Evolutionary conservation across 2,329 filamentous ascomycete species (phyloP).

Genomic region (Xylaria hypoxylon): DNA sequence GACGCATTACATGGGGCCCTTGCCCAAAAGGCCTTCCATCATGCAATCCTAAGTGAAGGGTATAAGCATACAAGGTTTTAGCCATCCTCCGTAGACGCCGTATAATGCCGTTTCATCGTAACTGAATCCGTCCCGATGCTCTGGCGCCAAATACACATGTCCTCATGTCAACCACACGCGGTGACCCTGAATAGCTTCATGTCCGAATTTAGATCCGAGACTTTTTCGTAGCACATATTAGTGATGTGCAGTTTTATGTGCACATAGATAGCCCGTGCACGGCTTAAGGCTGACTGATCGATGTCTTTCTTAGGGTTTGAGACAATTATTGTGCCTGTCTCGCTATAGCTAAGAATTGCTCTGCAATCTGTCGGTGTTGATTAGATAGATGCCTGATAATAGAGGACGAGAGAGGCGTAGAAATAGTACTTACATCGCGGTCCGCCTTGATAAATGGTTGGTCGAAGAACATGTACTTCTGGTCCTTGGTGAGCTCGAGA

Average conservation of each 20-base stretch:
- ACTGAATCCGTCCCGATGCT: slow-evolving; percentile 25
- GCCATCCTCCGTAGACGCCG: slow-evolving; percentile 38
- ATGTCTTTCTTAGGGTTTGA: neutral
- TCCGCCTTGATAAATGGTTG: slow-evolving; percentile 90
- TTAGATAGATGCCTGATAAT: slow-evolving; percentile 11
- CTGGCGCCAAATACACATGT: slow-evolving; percentile 29
- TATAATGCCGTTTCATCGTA: slow-evolving; percentile 39
- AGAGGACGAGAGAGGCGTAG: neutral
- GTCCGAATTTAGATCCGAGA: slow-evolving; percentile 20
- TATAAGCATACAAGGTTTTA: slow-evolving; percentile 33
- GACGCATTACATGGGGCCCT: slow-evolving; percentile 13
- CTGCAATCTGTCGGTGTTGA: slow-evolving; percentile 45
- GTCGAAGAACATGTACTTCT: slow-evolving; percentile 91
- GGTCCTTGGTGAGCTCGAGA: slow-evolving; percentile 90
- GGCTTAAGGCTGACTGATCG: neutral
- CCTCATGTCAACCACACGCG: slow-evolving; percentile 10
- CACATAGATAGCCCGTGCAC: slow-evolving; percentile 7
- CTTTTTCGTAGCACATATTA: slow-evolving; percentile 18
- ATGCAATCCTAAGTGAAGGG: slow-evolving; percentile 20
- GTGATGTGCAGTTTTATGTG: slow-evolving; percentile 20
- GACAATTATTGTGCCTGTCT: slow-evolving; percentile 42
- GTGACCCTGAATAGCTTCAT: slow-evolving; percentile 12
- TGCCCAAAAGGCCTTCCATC: slow-evolving; percentile 19
- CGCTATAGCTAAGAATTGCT: slow-evolving; percentile 48
- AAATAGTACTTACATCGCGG: slow-evolving; percentile 74